Conservation (phyloP, 352 stramenopile species). For the Nothophytophthora sp. region DNA sequence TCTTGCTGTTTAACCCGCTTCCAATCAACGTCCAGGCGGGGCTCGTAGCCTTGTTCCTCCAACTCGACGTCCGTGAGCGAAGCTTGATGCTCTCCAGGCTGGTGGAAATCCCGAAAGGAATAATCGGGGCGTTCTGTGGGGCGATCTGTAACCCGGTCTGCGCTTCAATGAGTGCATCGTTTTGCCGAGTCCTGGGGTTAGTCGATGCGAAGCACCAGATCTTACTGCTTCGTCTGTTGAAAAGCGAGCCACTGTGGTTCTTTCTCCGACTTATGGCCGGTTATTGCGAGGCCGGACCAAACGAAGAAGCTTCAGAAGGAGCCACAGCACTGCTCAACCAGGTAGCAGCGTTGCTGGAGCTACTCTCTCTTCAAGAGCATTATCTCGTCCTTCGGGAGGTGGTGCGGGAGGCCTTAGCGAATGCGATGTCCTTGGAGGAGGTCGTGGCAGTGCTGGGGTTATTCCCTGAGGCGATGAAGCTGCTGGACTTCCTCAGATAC, state of each 20-base stretch:
- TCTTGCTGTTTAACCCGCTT: conserved; percentile 49
- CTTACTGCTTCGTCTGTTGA: conserved; percentile 40
- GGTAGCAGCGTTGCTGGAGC: conserved; percentile 36
- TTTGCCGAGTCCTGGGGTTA: conserved; percentile 46
- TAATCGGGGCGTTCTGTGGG: conserved; percentile 32
- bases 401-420: conserved; percentile 42
- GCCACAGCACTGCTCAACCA: conserved; percentile 36
- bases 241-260: conserved; percentile 41
- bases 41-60: conserved; percentile 28
- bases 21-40: conserved; percentile 34
- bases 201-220: conserved; percentile 41
- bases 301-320: neutral
- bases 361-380: conserved; percentile 33
- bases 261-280: conserved; percentile 47
- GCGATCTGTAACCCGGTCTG: conserved; percentile 29
- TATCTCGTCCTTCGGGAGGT: conserved; percentile 42
- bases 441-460: conserved; percentile 55
- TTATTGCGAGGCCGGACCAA: conserved; percentile 4
- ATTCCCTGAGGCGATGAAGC: conserved; percentile 30
- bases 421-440: conserved; percentile 34
- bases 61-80: conserved; percentile 31
- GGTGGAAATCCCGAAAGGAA: conserved; percentile 47
- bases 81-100: conserved; percentile 21
- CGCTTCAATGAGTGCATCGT: conserved; percentile 30
- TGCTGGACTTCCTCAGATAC: conserved; percentile 53